Base-by-base conservation (phyloP, 768 basidiomycete genomes). In the Suillus fuscotomentosus region DNA sequence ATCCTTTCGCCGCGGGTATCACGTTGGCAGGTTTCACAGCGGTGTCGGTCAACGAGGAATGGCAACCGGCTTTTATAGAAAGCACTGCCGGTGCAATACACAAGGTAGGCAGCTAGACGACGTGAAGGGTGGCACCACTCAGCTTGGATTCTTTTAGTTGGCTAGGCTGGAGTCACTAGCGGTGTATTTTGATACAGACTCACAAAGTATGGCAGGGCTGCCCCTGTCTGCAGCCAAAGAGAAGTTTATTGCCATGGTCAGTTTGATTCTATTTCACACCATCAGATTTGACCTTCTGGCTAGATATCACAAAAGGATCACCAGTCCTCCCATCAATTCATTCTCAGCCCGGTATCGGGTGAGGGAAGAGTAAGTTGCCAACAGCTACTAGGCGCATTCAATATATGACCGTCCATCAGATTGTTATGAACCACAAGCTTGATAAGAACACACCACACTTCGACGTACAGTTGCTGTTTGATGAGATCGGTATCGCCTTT, bases 161-260 rank as follows among this genome's bases (percentile, higher is more conserved):
- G 92, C 93, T 31, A 91, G 88, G 66, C 78, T 99, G 43, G 83
- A 90, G 74, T 97, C 92, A 5, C 81, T 99, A 60, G 91, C 95
- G 1, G 76, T 95, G 3, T 99, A 99, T 75, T 98, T 98, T 70
- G 93, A 99, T 74, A 98, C 97, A 0, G 96, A 99, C 73, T 86
- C 92, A 3, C 77, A 81, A 20, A 93, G 88, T 69, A 86, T 99
- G 78, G 86, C 88, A 42, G 91, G 87, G 54, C 80, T 88, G 22
- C 79, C 85, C 56, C 80, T 82, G 20, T 73, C 75, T n/a, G 89
- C 94, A 65, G 88, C 88, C 17, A 82, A 92, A 61, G 80, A 85
- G 64, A 88, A 83, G 66, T 94, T 98, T 72, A 86, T 84, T 53
- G 82, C 86, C 13, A 88, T 94, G 84, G 94, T 92, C 64, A 69